Conservation (phyloP, 78 protist species). For the Andalucia godoyi region DNA sequence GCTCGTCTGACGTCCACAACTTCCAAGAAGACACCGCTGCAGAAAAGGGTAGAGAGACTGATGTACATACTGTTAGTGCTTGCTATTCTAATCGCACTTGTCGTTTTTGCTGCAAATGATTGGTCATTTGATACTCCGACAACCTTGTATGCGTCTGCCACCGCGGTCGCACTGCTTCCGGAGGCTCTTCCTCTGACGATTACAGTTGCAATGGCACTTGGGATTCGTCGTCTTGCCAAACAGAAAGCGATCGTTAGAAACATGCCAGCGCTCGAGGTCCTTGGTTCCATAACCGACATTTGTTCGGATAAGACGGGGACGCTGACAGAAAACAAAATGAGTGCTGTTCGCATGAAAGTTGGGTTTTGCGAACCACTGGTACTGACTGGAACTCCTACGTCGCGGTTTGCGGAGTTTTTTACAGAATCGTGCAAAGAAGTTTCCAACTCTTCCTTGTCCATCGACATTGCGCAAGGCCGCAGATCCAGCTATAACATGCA, state of each 20-base stretch:
- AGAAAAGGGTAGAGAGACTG: neutral
- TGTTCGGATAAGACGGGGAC: constrained; percentile 43
- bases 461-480: no score
- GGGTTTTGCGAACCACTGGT: no score
- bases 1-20: neutral
- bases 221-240: constrained; percentile 9
- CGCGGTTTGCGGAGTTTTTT: no score
- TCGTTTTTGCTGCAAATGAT: neutral
- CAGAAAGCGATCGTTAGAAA: neutral
- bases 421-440: no score
- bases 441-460: no score
- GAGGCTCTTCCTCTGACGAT: constrained; percentile 16
- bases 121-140: neutral
- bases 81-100: neutral
- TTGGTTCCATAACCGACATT: neutral
- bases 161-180: constrained; percentile 10
- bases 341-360: neutral
- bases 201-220: constrained; percentile 10
- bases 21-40: constrained; percentile 1
- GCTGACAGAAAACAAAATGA: constrained; percentile 28
- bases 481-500: neutral
- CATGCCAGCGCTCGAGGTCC: constrained; percentile 14
- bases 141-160: neutral
- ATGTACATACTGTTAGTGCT: neutral
- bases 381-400: no score